phyloP scores from a whole-genome alignment of 2,329 filamentous ascomycete species.

The Grosmannia penicillata region DNA sequence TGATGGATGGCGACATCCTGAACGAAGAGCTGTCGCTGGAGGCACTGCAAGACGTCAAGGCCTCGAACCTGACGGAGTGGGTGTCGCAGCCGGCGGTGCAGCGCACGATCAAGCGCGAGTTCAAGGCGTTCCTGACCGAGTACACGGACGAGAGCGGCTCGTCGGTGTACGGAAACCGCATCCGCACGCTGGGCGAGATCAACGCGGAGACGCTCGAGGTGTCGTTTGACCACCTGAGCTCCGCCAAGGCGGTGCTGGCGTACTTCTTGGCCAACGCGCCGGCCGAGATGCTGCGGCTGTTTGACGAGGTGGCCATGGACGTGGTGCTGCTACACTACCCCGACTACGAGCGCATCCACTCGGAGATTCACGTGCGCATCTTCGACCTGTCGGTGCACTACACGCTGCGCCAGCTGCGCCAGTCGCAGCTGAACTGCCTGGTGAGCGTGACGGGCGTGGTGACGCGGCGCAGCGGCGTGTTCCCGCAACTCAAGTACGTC shows the following conservation, averaged over 20 bases:
- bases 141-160: conserved; percentile 80
- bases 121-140: conserved; percentile 93
- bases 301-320: conserved; percentile 94
- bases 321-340: conserved; percentile 92
- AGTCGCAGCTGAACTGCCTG: conserved; percentile 90
- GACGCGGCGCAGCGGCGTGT: conserved; percentile 84
- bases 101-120: conserved; percentile 86
- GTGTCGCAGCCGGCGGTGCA: conserved; percentile 80
- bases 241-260: conserved; percentile 82
- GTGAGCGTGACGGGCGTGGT: conserved; percentile 92
- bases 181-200: conserved; percentile 88
- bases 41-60: conserved; percentile 83
- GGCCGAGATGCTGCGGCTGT: conserved; percentile 87
- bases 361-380: conserved; percentile 94
- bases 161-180: conserved; percentile 89
- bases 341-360: conserved; percentile 93
- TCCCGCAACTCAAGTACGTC: conserved; percentile 95
- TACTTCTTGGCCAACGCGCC: conserved; percentile 95
- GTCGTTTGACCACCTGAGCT: conserved; percentile 82
- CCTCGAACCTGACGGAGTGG: conserved; percentile 88
- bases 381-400: conserved; percentile 89
- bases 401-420: conserved; percentile 85
- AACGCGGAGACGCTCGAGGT: conserved; percentile 95
- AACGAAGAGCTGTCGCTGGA: conserved; percentile 89
- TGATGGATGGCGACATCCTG: conserved; percentile 88